Conservation (phyloP, 768 basidiomycete species). For the Tricholoma furcatifolium region DNA sequence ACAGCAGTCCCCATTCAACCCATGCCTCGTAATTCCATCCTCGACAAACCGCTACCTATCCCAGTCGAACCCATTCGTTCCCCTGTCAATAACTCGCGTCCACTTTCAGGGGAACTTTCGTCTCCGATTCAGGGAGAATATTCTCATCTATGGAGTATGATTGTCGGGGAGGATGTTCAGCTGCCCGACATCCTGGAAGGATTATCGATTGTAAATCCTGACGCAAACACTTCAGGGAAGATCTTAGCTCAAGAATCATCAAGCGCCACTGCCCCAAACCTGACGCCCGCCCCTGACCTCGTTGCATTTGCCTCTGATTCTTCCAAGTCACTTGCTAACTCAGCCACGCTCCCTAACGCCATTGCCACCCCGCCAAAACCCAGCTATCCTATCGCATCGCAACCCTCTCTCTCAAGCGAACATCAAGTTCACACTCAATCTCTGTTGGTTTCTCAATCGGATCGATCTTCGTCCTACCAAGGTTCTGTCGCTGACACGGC, state of each 20-base stretch:
- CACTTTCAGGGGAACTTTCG: constrained; percentile 1
- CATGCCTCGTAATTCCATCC: constrained; percentile 11
- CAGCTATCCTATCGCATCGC: constrained; percentile 6
- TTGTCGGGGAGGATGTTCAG: constrained; percentile 6
- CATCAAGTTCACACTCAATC: constrained; percentile 1
- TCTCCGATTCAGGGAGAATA: constrained; percentile 15
- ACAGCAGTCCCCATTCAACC: constrained; percentile 11
- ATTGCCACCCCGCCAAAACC: background rate
- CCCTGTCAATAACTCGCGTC: background rate
- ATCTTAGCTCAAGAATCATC: background rate
- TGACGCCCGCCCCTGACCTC: constrained; percentile 4
- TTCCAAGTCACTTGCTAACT: background rate
- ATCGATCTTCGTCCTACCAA: constrained; percentile 11
- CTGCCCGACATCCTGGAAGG: constrained; percentile 7
- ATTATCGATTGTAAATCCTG: background rate
- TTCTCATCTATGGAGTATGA: constrained; percentile 17
- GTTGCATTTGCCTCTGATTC: background rate
- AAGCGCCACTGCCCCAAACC: constrained; percentile 1
- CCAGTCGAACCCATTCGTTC: background rate
- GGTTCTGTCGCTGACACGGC: constrained; percentile 2
- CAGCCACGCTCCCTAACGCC: background rate
- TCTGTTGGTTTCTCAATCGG: constrained; percentile 9
- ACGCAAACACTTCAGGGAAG: constrained; percentile 1
- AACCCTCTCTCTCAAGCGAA: background rate
- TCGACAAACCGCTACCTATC: constrained; percentile 20